Conservation (phyloP, 495 filamentous ascomycete species). For the Lasiosphaeria ovina region DNA sequence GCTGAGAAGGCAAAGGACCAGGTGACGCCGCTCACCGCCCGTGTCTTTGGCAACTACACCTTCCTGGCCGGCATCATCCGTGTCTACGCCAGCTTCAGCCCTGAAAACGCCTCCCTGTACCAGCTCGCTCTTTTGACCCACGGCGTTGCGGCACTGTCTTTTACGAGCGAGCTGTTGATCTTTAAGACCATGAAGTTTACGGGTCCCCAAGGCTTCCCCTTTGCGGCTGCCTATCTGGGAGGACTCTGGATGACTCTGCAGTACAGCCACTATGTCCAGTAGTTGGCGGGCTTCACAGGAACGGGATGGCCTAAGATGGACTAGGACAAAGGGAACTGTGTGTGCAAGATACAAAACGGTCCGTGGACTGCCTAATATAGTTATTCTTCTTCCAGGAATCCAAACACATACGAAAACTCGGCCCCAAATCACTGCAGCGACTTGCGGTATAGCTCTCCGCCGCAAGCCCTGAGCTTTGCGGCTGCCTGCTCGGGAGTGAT, state of each 20-base stretch:
- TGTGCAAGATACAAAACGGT: neutral
- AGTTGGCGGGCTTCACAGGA: slow-evolving; percentile 1
- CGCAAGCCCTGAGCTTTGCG: slow-evolving; percentile 66
- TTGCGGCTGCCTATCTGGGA: slow-evolving; percentile 67
- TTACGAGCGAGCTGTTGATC: slow-evolving; percentile 73
- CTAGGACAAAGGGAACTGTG: neutral
- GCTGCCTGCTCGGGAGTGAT: slow-evolving; percentile 98
- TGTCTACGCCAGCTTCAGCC: slow-evolving; percentile 82
- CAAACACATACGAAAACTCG: neutral
- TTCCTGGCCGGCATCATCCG: slow-evolving; percentile 72
- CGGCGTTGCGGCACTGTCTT: slow-evolving; percentile 75
- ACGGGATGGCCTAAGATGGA: neutral
- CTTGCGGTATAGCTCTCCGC: slow-evolving; percentile 81
- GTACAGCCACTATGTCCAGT: slow-evolving; percentile 60
- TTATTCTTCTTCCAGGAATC: slow-evolving; percentile 10
- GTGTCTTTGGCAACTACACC: slow-evolving; percentile 92
- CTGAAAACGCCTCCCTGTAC: slow-evolving; percentile 67
- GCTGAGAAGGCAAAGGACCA: slow-evolving; percentile 49
- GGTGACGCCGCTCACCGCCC: slow-evolving; percentile 70
- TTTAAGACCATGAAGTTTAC: slow-evolving; percentile 71
- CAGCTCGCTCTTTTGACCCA: slow-evolving; percentile 79
- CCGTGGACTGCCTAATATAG: slow-evolving; percentile 4
- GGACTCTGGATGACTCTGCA: slow-evolving; percentile 81
- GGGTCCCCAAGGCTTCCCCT: slow-evolving; percentile 65
- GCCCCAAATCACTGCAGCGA: slow-evolving; percentile 43